Conservation (phyloP, 1,284 basidiomycete genomes). For the Tylopilus sp. region DNA sequence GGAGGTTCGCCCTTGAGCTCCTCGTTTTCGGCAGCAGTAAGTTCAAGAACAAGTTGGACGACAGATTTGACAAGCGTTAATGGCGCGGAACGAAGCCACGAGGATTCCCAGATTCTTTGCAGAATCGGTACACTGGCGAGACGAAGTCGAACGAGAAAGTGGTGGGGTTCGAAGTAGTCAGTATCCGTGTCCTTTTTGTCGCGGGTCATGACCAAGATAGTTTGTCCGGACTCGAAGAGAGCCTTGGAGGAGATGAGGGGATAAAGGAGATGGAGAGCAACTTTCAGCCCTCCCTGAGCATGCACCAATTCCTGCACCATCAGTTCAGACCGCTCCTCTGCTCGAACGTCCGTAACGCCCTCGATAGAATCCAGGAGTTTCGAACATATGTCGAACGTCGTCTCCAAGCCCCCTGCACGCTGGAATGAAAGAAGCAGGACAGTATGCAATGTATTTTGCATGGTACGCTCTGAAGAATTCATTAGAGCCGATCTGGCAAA, state of each 20-base stretch:
- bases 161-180: slow-evolving; percentile 80
- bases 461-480: slow-evolving; percentile 58
- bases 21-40: slow-evolving; percentile 82
- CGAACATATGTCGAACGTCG: slow-evolving; percentile 60
- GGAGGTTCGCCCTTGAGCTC: slow-evolving; percentile 47
- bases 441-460: slow-evolving; percentile 76
- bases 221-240: slow-evolving; percentile 85
- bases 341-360: slow-evolving; percentile 42
- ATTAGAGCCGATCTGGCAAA: slow-evolving; percentile 4
- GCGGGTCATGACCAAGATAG: slow-evolving; percentile 64
- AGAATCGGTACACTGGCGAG: slow-evolving; percentile 67
- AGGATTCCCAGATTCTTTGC: slow-evolving; percentile 73
- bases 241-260: slow-evolving; percentile 78
- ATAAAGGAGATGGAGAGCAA: slow-evolving; percentile 75
- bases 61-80: slow-evolving; percentile 70
- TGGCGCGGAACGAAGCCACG: slow-evolving; percentile 79
- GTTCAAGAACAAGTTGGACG: slow-evolving; percentile 76
- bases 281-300: slow-evolving; percentile 78
- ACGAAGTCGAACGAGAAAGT: slow-evolving; percentile 83
- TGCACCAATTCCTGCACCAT: slow-evolving; percentile 66
- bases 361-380: slow-evolving; percentile 59
- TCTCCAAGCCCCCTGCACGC: slow-evolving; percentile 68
- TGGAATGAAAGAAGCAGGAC: slow-evolving; percentile 77
- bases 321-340: slow-evolving; percentile 54
- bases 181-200: slow-evolving; percentile 75